Base-by-base conservation (phyloP, 2,329 filamentous ascomycete species). In the Penicillium sp. region DNA sequence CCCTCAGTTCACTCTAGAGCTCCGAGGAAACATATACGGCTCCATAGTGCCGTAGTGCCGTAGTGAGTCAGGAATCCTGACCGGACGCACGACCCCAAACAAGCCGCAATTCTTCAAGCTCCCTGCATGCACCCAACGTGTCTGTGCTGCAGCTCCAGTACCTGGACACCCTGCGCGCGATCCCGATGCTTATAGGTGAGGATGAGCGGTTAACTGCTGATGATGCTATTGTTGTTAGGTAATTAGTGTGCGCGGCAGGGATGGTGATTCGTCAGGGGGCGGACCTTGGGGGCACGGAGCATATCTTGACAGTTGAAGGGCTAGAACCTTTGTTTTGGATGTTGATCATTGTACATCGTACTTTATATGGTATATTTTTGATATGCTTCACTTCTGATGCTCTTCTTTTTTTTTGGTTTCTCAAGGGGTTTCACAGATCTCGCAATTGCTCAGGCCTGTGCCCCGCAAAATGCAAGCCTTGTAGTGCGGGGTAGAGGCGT, bases 141-240 rank as follows among this genome's bases (percentile, higher is more conserved):
- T 57, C 36, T 21, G n/a, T 36, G 42, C 35, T 57, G 38, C n/a
- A 61, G 48, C 44, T 45, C 45, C 47, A 53, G 61, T 57, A 57
- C 59, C 59, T 61, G 54, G 47, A 47, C 51, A 45, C 39, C 49
- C 59, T 49, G 53, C 52, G 59, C 49, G 48, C 35, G 36, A 44
- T 33, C 27, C 23, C 23, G 29, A 41, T 36, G 45, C 53, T 48
- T 38, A 58, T 55, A 57, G 44, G 56, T 44, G 59, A 38, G 12
- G 5, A 21, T 38, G 25, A 43, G 60, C 49, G 35, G 54, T 39
- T 57, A 58, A 42, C 25, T 50, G 17, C 49, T 41, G 50, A 49
- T 43, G 45, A 43, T 42, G 54, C 43, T 29, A 36, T 55, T 49
- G 51, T 64, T 69, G 63, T 73, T 73, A 73, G 66, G 70, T 73